phyloP scores from a whole-genome alignment of 805 yeast species.

The Candida dendrica region DNA sequence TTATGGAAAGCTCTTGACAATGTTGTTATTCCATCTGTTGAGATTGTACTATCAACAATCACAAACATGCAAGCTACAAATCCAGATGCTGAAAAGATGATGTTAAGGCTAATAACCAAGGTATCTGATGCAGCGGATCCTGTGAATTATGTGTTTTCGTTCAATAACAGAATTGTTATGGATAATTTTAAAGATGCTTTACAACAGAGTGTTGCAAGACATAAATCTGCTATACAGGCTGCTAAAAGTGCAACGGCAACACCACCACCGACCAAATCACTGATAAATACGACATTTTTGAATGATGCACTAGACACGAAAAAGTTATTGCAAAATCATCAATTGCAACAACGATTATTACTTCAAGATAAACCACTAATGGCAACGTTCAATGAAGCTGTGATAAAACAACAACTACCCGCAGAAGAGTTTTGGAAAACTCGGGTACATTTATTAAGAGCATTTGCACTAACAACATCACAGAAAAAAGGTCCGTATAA shows the following conservation, averaged over 20 bases:
- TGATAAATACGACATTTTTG: slow-evolving; percentile 29
- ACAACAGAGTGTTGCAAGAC: slow-evolving; percentile 63
- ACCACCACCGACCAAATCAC: slow-evolving; percentile 18
- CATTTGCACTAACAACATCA: slow-evolving; percentile 75
- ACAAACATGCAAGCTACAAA: slow-evolving; percentile 62
- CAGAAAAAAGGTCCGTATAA: slow-evolving; percentile 92
- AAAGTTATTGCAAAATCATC: slow-evolving; percentile 60
- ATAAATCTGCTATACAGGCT: slow-evolving; percentile 30
- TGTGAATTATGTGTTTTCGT: slow-evolving; percentile 41
- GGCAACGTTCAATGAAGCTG: slow-evolving; percentile 80
- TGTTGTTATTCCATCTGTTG: slow-evolving; percentile 31
- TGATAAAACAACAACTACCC: slow-evolving; percentile 66
- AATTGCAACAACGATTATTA: slow-evolving; percentile 71
- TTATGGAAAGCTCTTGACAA: slow-evolving; percentile 55
- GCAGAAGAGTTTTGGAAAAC: slow-evolving; percentile 86
- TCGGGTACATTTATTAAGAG: slow-evolving; percentile 69
- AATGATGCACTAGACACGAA: slow-evolving; percentile 46
- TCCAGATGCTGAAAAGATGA: slow-evolving; percentile 58
- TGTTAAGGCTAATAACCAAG: slow-evolving; percentile 48
- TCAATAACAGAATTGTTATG: slow-evolving; percentile 70
- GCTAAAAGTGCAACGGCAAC: slow-evolving; percentile 13
- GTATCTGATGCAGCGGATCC: slow-evolving; percentile 25
- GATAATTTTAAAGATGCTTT: slow-evolving; percentile 61
- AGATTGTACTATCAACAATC: slow-evolving; percentile 34
- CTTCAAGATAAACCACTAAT: slow-evolving; percentile 62